phyloP scores from a whole-genome alignment of 1,284 basidiomycete genomes.

The Heliocybe sulcata region DNA sequence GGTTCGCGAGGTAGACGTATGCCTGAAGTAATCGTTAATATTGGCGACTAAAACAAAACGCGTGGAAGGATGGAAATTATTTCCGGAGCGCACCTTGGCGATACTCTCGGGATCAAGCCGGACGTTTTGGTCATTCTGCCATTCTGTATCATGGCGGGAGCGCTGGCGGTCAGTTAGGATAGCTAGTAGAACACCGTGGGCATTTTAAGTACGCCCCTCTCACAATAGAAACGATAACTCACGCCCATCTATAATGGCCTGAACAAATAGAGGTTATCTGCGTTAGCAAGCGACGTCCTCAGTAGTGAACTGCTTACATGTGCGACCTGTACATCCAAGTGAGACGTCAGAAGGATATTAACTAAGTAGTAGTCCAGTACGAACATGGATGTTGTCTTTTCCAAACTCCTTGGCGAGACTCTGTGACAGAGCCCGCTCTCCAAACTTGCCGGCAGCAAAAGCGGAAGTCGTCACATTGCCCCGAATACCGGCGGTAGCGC shows the following conservation, averaged over 20 bases:
- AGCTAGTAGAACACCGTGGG: no score
- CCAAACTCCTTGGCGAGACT: constrained; percentile 77
- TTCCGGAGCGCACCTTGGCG: constrained; percentile 53
- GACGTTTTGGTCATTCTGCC: constrained; percentile 37
- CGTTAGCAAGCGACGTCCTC: background rate
- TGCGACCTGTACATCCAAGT: no score
- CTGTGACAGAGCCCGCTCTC: constrained; percentile 60
- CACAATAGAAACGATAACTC: no score
- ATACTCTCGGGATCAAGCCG: constrained; percentile 58
- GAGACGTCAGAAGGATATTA: no score
- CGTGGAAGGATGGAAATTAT: background rate
- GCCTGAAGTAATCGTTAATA: constrained; percentile 17
- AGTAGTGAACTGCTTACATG: constrained; percentile 41
- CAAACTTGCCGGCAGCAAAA: constrained; percentile 67
- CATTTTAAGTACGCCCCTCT: no score
- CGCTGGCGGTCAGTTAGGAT: constrained; percentile 43
- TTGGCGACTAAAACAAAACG: no score
- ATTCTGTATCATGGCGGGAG: constrained; percentile 26
- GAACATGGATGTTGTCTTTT: constrained; percentile 70
- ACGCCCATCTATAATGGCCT: constrained; percentile 32
- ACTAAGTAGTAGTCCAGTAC: no score
- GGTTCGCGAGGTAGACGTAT: constrained; percentile 34
- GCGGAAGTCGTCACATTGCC: constrained; percentile 60
- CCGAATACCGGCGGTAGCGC: constrained; percentile 62
- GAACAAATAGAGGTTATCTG: background rate